phyloP scores from a whole-genome alignment of 371 early-diverging fungal genomes.

The Syncephalastrum racemosum region DNA sequence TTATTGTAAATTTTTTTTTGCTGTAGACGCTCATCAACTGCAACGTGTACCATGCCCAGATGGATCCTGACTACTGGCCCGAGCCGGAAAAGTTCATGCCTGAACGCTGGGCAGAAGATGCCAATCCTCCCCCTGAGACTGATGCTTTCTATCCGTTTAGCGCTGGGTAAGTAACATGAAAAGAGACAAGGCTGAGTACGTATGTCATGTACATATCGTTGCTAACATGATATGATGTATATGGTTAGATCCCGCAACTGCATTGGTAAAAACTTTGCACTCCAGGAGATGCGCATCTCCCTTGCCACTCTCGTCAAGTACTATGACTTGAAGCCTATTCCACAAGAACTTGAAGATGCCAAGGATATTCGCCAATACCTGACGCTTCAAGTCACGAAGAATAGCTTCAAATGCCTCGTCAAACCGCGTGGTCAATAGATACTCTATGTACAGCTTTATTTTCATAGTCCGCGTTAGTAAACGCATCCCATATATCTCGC shows the following conservation, averaged over 20 bases:
- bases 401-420: slow-evolving; percentile 25
- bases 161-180: slow-evolving; percentile 25
- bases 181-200: background rate
- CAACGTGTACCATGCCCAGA: slow-evolving; percentile 20
- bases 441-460: no score
- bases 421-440: slow-evolving; percentile 8
- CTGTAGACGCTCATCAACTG: slow-evolving; percentile 10
- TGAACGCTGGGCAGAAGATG: slow-evolving; percentile 33
- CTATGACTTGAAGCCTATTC: slow-evolving; percentile 29
- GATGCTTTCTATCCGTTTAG: slow-evolving; percentile 47
- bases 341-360: slow-evolving; percentile 24
- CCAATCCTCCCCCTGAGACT: slow-evolving; percentile 6
- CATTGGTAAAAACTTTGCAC: slow-evolving; percentile 52
- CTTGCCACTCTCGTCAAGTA: slow-evolving; percentile 32
- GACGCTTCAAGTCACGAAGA: slow-evolving; percentile 25
- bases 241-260: slow-evolving; percentile 42
- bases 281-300: slow-evolving; percentile 47
- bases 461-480: no score
- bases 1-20: background rate
- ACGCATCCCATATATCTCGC: no score
- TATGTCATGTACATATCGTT: background rate
- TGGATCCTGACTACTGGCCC: slow-evolving; percentile 27
- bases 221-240: background rate
- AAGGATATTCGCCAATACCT: slow-evolving; percentile 22
- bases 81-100: slow-evolving; percentile 25